Evolutionary conservation across 805 yeast species (phyloP), one percentile per base, ranked within the genome.

Genomic region (Teunomyces kruisii): DNA sequence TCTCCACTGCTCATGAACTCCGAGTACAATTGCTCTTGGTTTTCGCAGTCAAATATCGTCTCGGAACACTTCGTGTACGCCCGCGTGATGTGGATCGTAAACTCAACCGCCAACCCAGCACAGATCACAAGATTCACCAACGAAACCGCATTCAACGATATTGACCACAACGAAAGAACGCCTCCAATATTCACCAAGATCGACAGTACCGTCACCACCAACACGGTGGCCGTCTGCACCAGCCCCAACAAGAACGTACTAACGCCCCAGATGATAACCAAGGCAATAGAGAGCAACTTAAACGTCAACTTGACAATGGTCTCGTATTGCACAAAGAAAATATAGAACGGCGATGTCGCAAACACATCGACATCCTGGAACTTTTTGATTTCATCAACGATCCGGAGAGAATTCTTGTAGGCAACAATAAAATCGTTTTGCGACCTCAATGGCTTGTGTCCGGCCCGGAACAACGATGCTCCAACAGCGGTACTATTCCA

Each of bases 321-420:
- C 36, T 73, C 75, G 64, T 92, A 92, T 68, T 92, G 98, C 13
- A 88, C 96, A 60, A 92, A 92, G 64, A 85, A 92, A 24, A 94
- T 82, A 69, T 94, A 92, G 64, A 92, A 92, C 22, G 95, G 95
- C 1, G 96, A 88, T 64, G 88, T 91, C 1, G 97, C 96, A 76
- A 87, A 92, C 1, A 90, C 72, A 12, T 82, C 79, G 7, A 82
- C 59, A 9, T 54, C 59, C 56, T 40, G 68, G 47, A 56, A 64
- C 22, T 56, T 46, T 38, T 79, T 66, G 36, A 86, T 62, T 47
- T 84, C 86, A 4, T 75, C 65, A 1, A 84, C 77, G 2, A 92
- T 76, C 52, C 95, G 71, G 12, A 83, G 62, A 0, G 96, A 83
- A 48, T 85, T 82, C 39, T 79, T 78, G 57, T 85, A 88, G 0